Base-by-base conservation (phyloP, 495 filamentous ascomycete species). In the Podospora anserina region DNA sequence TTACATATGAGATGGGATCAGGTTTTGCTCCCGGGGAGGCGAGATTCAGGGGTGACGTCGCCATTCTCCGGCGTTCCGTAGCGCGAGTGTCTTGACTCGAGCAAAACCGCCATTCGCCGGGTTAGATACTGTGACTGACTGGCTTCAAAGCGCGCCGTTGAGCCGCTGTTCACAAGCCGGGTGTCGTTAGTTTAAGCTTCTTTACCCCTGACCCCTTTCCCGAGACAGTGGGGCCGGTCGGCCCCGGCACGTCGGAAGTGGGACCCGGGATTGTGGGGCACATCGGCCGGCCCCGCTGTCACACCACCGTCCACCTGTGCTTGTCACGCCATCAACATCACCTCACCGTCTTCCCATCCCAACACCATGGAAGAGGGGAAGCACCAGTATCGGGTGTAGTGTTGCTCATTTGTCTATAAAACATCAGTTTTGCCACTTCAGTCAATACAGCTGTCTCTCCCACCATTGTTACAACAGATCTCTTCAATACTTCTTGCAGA, bases 271-370 rank as follows among this genome's bases (percentile, higher is more conserved):
- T 26, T 19, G 18, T 20, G 55, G 55, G 11, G 55, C 23, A 7
- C n/a, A 9, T 23, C 55, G 55, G 55, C 16, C 55, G 0, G 1
- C 23, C 18, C 55, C 55, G 55, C 55, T 4, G 23, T 58, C 55
- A 58, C 18, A 20, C 55, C 55, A 58, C 55, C 55, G 23, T 9
- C 3, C 2, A 13, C 16, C 13, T 28, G 13, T 23, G 20, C 66
- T 32, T 62, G 60, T 61, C 44, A 19, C 65, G 53, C 34, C 49
- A 60, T 15, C 30, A 58, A 58, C 55, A 58, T 58, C 55, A 58
- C 23, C 55, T 58, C 55, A 58, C 55, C 18, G 55, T 19, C 19
- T 58, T 58, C 23, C 57, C 34, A 60, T 2, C 53, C 28, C 44
- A n/a, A 61, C n/a, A 11, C 15, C 5, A 49, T 19, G 18, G 28